A percentile compares a stretch with the other conserved stretches of the same genome.
These are phyloP conservation scores for Starmera caribaea DNA, from an alignment of 805 yeast genomes.

Conservation along the genomic window DNA sequence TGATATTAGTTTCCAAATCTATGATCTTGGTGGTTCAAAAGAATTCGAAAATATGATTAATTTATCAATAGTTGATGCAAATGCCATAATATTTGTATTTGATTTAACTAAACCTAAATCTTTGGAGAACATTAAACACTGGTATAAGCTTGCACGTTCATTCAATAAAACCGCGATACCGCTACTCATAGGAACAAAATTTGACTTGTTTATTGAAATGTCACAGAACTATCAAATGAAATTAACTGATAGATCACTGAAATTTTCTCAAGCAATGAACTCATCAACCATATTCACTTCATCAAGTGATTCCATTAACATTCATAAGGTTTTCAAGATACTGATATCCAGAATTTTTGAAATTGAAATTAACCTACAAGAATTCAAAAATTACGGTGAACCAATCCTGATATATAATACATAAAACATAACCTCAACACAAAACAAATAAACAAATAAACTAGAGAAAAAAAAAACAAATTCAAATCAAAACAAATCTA, in stretches of 20 bases:
- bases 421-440: slow-evolving; percentile 1
- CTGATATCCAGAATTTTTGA: slow-evolving; percentile 88
- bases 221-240: slow-evolving; percentile 76
- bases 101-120: slow-evolving; percentile 84
- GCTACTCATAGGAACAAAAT: slow-evolving; percentile 86
- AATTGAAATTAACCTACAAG: slow-evolving; percentile 64
- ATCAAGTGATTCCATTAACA: slow-evolving; percentile 84
- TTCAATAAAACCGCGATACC: slow-evolving; percentile 88
- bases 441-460: neutral
- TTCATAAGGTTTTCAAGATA: slow-evolving; percentile 88
- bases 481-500: slow-evolving; percentile 2
- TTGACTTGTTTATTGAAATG: slow-evolving; percentile 75
- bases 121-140: slow-evolving; percentile 79
- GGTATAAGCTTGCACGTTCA: slow-evolving; percentile 90
- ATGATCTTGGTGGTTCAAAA: slow-evolving; percentile 95
- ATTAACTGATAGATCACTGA: slow-evolving; percentile 71
- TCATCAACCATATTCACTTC: slow-evolving; percentile 81
- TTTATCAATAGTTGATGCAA: slow-evolving; percentile 84
- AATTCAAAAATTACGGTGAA: slow-evolving; percentile 80
- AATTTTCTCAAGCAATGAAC: slow-evolving; percentile 83
- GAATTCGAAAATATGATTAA: slow-evolving; percentile 96
- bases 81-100: slow-evolving; percentile 82
- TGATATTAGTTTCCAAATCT: slow-evolving; percentile 80
- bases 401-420: slow-evolving; percentile 67
- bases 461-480: neutral